Conservation (phyloP, 768 basidiomycete species). For the Tylopilus subfusipes region DNA sequence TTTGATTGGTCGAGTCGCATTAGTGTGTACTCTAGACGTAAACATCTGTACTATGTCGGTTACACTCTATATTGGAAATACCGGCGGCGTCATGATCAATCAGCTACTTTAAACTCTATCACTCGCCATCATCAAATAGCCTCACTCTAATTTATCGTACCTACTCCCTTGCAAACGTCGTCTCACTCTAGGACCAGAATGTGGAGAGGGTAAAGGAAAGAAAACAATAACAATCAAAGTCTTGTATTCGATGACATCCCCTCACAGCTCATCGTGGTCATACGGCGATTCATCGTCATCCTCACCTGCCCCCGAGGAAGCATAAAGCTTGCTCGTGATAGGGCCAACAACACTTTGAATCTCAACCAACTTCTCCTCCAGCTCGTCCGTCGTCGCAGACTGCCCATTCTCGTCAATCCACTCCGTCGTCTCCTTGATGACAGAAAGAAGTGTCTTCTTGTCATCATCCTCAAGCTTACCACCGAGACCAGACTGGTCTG, state of each 20-base stretch:
- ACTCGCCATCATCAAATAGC: not conserved
- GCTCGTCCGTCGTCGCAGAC: conserved; percentile 75
- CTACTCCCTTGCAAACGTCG: not conserved
- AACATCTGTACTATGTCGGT: not conserved
- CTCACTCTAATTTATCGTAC: not conserved
- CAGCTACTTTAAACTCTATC: not conserved
- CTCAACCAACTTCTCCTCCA: conserved; percentile 85
- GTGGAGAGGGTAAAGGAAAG: not conserved
- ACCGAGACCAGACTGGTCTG: conserved; percentile 85
- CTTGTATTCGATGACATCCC: conserved; percentile 3
- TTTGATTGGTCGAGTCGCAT: too few relatives aligned
- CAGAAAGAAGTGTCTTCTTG: conserved; percentile 75
- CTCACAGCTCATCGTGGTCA: conserved; percentile 54
- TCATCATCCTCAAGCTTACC: conserved; percentile 80
- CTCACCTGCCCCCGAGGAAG: conserved; percentile 37
- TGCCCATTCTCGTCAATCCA: conserved; percentile 88
- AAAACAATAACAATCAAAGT: conserved; percentile 7
- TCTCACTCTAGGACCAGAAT: not conserved
- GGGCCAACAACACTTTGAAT: conserved; percentile 75
- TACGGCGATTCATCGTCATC: conserved; percentile 44
- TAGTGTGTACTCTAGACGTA: conserved; percentile 1
- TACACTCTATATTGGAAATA: not conserved
- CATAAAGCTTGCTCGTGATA: conserved; percentile 81
- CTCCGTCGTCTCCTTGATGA: conserved; percentile 84
- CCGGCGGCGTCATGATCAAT: not conserved